phyloP scores from a whole-genome alignment of 768 basidiomycete genomes.

The Boletus vinaceobasis region DNA sequence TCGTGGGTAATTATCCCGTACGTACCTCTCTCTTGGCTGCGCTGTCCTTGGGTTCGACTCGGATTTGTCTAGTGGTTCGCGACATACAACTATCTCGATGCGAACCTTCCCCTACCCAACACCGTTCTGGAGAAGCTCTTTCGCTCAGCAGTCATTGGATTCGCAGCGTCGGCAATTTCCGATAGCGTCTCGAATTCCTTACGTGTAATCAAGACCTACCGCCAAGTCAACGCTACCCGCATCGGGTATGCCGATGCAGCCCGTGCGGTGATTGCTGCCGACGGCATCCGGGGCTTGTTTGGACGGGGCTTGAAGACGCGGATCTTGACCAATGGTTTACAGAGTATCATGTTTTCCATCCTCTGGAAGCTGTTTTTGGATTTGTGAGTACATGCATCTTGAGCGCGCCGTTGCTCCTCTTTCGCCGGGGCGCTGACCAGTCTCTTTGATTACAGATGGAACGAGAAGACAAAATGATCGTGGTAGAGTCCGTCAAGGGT shows the following conservation, averaged over 20 bases:
- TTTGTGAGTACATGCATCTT: slow-evolving; percentile 51
- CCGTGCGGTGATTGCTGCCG: slow-evolving; percentile 64
- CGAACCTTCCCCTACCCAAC: slow-evolving; percentile 53
- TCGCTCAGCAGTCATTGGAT: slow-evolving; percentile 90
- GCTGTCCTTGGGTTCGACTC: background rate
- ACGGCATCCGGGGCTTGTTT: slow-evolving; percentile 78
- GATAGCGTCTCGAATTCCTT: slow-evolving; percentile 88
- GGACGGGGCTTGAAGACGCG: slow-evolving; percentile 89
- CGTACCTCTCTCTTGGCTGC: slow-evolving; percentile 17
- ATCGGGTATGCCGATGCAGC: slow-evolving; percentile 82
- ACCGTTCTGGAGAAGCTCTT: slow-evolving; percentile 55
- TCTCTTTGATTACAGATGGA: slow-evolving; percentile 27
- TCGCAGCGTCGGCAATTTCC: slow-evolving; percentile 78
- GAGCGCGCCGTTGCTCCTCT: background rate
- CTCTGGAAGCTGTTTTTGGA: slow-evolving; percentile 92
- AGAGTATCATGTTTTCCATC: slow-evolving; percentile 87
- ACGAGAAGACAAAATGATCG: slow-evolving; percentile 26
- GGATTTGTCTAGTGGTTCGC: slow-evolving; percentile 64
- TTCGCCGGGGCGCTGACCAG: background rate
- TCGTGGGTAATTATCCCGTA: slow-evolving; percentile 89
- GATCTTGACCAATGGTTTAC: slow-evolving; percentile 85
- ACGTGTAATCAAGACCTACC: slow-evolving; percentile 92
- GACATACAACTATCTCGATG: slow-evolving; percentile 80
- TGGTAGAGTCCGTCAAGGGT: background rate
- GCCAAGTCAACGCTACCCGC: slow-evolving; percentile 81